phyloP scores from a whole-genome alignment of 2,329 filamentous ascomycete genomes.

The Nothomitra cinnamomea region DNA sequence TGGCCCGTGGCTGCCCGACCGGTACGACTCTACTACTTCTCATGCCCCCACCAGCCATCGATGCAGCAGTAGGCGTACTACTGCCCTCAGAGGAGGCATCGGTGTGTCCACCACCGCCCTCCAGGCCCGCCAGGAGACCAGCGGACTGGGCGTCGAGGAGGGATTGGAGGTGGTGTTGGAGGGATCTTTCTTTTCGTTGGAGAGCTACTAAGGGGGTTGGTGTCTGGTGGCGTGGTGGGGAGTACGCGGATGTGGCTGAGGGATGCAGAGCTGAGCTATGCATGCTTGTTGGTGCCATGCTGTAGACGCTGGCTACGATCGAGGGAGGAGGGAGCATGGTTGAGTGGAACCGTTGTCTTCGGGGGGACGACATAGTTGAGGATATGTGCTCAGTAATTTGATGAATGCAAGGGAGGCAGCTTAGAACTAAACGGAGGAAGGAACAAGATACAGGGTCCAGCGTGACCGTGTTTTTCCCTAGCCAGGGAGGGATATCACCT shows the following conservation, averaged over 20 bases:
- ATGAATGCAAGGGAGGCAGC: no score
- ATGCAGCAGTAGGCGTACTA: slow-evolving; percentile 27
- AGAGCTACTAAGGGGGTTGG: slow-evolving; percentile 28
- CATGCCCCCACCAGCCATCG: neutral
- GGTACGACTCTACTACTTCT: slow-evolving; percentile 19
- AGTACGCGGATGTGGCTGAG: neutral
- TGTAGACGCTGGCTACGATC: no score
- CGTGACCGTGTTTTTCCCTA: no score
- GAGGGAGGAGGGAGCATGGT: no score
- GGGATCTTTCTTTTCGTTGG: slow-evolving; percentile 33
- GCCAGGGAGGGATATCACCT: no score
- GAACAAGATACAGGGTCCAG: no score
- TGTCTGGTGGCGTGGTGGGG: slow-evolving; percentile 17
- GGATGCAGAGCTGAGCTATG: no score
- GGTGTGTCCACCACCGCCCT: slow-evolving; percentile 22
- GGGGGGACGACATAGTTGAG: no score
- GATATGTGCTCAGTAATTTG: no score
- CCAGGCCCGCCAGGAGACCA: slow-evolving; percentile 33
- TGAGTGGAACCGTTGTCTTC: no score
- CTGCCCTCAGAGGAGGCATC: slow-evolving; percentile 31
- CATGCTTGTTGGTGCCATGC: no score
- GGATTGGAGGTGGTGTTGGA: slow-evolving; percentile 39
- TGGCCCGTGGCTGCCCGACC: slow-evolving; percentile 20
- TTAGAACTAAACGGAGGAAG: no score
- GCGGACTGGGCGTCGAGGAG: slow-evolving; percentile 44